Evolutionary conservation across 108 stramenopile genomes (phyloP), one percentile per base, ranked within the genome.

Genomic region (Tribonema minus): DNA sequence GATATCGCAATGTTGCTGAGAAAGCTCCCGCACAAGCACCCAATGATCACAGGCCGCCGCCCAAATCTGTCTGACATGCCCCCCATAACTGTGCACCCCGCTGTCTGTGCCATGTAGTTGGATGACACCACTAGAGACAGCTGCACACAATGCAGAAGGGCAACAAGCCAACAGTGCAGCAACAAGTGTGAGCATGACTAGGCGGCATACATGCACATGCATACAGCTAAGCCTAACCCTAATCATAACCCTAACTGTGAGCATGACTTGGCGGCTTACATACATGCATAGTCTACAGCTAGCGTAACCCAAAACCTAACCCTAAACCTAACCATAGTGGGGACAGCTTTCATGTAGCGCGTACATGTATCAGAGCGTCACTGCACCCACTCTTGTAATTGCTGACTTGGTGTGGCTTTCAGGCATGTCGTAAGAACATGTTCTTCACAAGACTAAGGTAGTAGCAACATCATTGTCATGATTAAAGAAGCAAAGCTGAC

Each of bases 21-120:
- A 4, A 83, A 39, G 26, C 82, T 79, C 30, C 77, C 85, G 38
- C 69, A 3, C 40, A 86, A 39, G 41, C 85, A 80, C 31, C 68
- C 70, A 26, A 72, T 58, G 61, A 86, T 37, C 36, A 84, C 82
- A 31, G 78, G 68, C 75, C 67, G 69, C 9, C 85, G 76, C 4
- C 85, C 85, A 12, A 61, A 72, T 23, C 28, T 28, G 37, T 86
- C 85, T 0, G 85, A 86, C 30, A 86, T 31, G 26, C 83, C 70
- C 15, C 83, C 85, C 77, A 83, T 83, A 30, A 54, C 20, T 54
- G 46, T 54, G 20, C 46, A 54, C 27, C 67, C 67, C 0, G 70
- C 64, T 0, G 36, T 73, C 46, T 81, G 80, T 34, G 80, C 80
- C 28, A 81, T 25, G 31, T 73, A 81, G 20, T 72, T 73, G 28